A percentile compares a stretch with the other conserved stretches of the same genome.
Conservation (phyloP, 83 land plant genomes). For the Diphasiastrum complanatum region DNA sequence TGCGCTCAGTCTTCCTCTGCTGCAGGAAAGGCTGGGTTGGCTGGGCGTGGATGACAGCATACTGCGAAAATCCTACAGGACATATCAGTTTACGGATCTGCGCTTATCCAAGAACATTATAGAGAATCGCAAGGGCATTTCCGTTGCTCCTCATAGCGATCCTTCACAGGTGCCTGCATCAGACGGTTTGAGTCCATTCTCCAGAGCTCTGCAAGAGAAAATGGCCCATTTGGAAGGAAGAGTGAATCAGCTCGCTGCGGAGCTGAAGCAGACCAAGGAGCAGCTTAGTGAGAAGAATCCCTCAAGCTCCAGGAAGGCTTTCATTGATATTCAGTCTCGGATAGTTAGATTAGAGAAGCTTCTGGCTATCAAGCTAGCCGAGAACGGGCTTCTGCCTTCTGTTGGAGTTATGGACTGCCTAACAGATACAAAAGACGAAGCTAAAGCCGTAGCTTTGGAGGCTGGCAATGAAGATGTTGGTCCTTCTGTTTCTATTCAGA, state of each 20-base stretch:
- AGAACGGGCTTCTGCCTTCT: neutral
- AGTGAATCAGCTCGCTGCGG: constrained; percentile 76
- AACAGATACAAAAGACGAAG: neutral
- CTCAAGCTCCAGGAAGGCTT: constrained; percentile 43
- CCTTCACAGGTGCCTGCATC: neutral
- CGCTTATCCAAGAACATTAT: too few relatives aligned
- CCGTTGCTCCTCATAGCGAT: neutral
- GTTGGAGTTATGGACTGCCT: constrained; percentile 10
- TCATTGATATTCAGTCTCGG: constrained; percentile 71
- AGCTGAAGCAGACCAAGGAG: constrained; percentile 74
- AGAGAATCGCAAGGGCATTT: too few relatives aligned
- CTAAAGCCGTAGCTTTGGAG: neutral
- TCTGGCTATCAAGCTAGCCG: constrained; percentile 38
- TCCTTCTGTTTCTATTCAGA: too few relatives aligned
- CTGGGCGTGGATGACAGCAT: too few relatives aligned
- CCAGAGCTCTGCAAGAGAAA: constrained; percentile 59
- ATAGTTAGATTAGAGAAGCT: constrained; percentile 68
- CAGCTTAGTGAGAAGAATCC: constrained; percentile 67
- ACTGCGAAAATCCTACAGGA: too few relatives aligned
- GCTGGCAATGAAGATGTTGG: too few relatives aligned
- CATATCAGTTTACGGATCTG: too few relatives aligned
- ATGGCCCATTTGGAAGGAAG: constrained; percentile 80
- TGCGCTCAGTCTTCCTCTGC: neutral
- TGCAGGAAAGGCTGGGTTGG: neutral
- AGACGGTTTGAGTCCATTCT: constrained; percentile 14